Percentiles rank a stretch among this genome's conserved stretches.
Evolutionary conservation across 805 yeast genomes (phyloP).

Genomic region (Kockiozyma suomiensis): DNA sequence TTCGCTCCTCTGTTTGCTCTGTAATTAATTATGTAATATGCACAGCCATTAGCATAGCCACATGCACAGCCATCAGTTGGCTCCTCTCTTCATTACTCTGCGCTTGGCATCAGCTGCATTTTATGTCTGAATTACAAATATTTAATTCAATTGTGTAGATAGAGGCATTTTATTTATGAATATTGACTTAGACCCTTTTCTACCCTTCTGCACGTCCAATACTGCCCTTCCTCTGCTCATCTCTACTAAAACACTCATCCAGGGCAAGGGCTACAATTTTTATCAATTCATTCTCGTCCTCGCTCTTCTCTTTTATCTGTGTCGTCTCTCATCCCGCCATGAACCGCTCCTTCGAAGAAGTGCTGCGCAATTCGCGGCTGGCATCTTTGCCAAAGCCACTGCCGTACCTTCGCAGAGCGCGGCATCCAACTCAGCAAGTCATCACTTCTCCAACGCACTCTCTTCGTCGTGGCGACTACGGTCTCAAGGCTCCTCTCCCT

Average conservation of each 20-base stretch:
- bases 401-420: neutral
- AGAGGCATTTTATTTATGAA: no score
- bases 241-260: neutral
- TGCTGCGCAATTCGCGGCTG: constrained; percentile 21
- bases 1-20: no score
- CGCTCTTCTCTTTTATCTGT: neutral
- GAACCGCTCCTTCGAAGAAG: constrained; percentile 2
- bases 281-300: neutral
- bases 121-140: no score
- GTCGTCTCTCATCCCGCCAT: neutral
- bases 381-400: constrained; percentile 16
- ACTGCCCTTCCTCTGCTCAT: neutral
- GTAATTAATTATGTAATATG: no score
- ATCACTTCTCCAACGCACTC: constrained; percentile 27
- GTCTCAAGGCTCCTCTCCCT: constrained; percentile 33
- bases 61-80: no score
- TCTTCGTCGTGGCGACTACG: constrained; percentile 28
- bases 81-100: no score
- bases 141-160: no score
- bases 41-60: no score
- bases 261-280: constrained; percentile 1
- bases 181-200: no score
- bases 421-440: constrained; percentile 36
- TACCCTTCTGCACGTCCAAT: no score
- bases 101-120: no score